phyloP scores from a whole-genome alignment of 768 basidiomycete species.

The Mrakia gelida region DNA sequence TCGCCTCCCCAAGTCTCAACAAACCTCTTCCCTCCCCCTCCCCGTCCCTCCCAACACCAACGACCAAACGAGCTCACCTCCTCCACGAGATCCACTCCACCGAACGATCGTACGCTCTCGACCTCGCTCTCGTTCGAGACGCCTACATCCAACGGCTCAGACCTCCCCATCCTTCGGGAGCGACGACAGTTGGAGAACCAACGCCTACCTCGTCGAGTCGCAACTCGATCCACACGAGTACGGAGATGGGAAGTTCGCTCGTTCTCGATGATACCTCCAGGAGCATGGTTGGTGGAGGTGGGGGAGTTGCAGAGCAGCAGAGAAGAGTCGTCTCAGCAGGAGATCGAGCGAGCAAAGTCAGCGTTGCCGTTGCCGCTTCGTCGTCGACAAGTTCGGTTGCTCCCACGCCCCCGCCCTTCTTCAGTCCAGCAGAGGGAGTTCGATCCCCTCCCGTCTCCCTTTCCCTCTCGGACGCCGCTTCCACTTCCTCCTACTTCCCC shows the following conservation, averaged over 20 bases:
- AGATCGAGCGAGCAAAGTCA: conserved; percentile 10
- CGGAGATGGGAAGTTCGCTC: not conserved
- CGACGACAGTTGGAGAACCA: not conserved
- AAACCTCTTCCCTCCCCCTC: not conserved
- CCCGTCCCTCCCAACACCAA: conserved; percentile 8
- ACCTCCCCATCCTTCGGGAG: conserved; percentile 24
- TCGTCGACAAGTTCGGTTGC: not conserved
- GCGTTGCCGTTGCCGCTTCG: no score
- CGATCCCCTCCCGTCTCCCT: not conserved
- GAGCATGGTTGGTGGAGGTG: not conserved
- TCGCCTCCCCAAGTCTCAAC: not conserved
- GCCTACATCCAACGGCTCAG: conserved; percentile 41
- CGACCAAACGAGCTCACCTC: conserved; percentile 43
- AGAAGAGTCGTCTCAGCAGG: not conserved
- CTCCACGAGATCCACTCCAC: conserved; percentile 44
- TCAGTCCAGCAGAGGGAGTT: not conserved
- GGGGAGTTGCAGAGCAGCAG: no score
- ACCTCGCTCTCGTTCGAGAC: conserved; percentile 44
- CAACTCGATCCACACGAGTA: not conserved
- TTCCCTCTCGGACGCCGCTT: not conserved
- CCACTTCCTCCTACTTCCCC: conserved; percentile 17
- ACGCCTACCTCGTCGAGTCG: conserved; percentile 4
- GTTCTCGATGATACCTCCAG: not conserved
- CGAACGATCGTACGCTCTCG: conserved; percentile 44
- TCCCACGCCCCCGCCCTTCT: not conserved